Evolutionary conservation across 495 filamentous ascomycete genomes (phyloP), one percentile per base, ranked within the genome.

Genomic region (Annulohypoxylon moriforme): DNA sequence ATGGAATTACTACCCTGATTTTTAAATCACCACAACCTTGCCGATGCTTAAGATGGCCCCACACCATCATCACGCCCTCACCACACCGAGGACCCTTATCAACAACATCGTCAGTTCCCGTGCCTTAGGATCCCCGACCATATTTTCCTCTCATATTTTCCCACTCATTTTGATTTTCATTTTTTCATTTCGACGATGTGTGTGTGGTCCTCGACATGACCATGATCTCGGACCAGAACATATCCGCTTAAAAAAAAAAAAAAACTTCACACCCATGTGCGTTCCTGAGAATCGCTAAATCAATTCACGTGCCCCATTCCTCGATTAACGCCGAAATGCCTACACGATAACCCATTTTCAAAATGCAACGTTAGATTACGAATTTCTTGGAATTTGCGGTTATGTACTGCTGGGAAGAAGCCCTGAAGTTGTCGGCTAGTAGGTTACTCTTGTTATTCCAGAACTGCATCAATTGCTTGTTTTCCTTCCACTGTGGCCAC

Each of bases 401-500:
- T 13, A 92, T 76, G 63, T 78, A 90, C 6, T 87, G 72, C 68
- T 83, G 85, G 46, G 76, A 78, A 3, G 80, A 76, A 9, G 73
- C 73, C 27, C 90, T 81, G 75, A 92, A 93, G 67, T 90, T 78
- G 80, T 92, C 91, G 38, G 75, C 79, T 1, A 92, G 46, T 16
- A 89, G 65, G 16, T 71, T 79, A 1, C 75, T 83, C 31, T 56
- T 60, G 42, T 84, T 73, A 10, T 77, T 82, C 65, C 83, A 82
- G 70, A 91, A 88, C 40, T 91, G 80, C 83, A 91, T 84, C 52
- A 92, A 59, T 73, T 86, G 71, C 44, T 84, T 79, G 3, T 80
- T 78, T 20, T 79, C 77, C 24, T 77, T 80, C 82, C 89, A 93
- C 75, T 87, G 79, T 38, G 90, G 91, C 91, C 91, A 93, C 0